These are phyloP conservation scores for Daedaleopsis sinensis DNA, from an alignment of 768 basidiomycete genomes.

Conservation along the genomic window DNA sequence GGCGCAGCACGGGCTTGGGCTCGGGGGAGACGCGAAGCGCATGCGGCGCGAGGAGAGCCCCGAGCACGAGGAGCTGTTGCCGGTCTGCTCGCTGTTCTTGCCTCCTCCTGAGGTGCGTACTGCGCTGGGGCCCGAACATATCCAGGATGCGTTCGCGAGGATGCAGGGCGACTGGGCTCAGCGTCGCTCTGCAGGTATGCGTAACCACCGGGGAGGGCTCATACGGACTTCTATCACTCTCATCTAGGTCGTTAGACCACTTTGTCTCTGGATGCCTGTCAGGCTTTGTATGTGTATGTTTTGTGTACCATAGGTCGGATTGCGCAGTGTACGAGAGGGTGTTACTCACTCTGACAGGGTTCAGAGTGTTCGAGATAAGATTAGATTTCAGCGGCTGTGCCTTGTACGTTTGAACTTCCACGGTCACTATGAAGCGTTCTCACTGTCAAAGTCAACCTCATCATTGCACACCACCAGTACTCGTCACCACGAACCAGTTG, in stretches of 20 bases:
- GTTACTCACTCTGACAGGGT: too few species aligned
- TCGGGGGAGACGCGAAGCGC: constrained; percentile 39
- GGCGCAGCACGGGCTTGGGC: constrained; percentile 40
- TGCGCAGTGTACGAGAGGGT: too few species aligned
- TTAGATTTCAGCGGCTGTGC: too few species aligned
- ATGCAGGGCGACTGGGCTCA: constrained; percentile 90
- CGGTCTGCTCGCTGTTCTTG: constrained; percentile 75
- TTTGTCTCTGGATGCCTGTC: too few species aligned
- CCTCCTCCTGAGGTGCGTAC: constrained; percentile 82
- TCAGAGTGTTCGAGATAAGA: too few species aligned
- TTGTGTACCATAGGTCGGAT: too few species aligned
- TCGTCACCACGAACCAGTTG: too few species aligned
- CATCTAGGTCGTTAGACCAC: constrained; percentile 46
- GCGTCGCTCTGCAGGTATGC: constrained; percentile 81
- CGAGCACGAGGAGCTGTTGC: constrained; percentile 67
- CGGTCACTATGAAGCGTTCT: neutral
- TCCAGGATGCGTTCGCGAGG: constrained; percentile 87
- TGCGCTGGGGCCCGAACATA: constrained; percentile 80
- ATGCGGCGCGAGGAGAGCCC: constrained; percentile 51
- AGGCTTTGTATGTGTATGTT: too few species aligned
- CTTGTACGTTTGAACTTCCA: neutral
- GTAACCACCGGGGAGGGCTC: constrained; percentile 87
- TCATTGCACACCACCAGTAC: too few species aligned
- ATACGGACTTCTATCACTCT: constrained; percentile 78
- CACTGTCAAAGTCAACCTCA: too few species aligned